Percentiles rank a stretch among this genome's conserved stretches.
Conservation (phyloP, 352 stramenopile species). For the Nothophytophthora sp. region DNA sequence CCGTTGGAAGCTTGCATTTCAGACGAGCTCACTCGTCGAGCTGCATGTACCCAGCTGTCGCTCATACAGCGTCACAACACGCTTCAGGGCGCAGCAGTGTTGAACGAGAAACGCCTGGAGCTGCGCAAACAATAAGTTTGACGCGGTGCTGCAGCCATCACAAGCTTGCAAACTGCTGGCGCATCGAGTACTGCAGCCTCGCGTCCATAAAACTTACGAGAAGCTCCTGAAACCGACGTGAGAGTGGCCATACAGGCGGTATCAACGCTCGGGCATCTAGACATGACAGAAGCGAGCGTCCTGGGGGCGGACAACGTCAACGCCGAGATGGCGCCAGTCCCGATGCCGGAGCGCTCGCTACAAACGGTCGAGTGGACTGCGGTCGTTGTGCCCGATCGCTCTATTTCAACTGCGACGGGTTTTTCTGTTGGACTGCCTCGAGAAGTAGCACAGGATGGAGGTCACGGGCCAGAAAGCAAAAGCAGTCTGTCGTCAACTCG, state of each 20-base stretch:
- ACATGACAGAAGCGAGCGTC: conserved; percentile 62
- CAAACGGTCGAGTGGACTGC: conserved; percentile 46
- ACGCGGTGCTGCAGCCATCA: conserved; percentile 34
- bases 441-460: conserved; percentile 41
- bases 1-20: conserved; percentile 22
- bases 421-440: conserved; percentile 52
- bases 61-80: conserved; percentile 23
- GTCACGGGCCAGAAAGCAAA: conserved; percentile 3
- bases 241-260: conserved; percentile 71
- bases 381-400: conserved; percentile 53
- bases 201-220: conserved; percentile 54
- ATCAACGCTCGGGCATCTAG: conserved; percentile 59
- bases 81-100: conserved; percentile 17
- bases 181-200: conserved; percentile 20
- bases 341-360: conserved; percentile 31
- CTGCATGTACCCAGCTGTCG: conserved; percentile 34
- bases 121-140: conserved; percentile 8
- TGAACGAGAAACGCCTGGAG: conserved; percentile 25
- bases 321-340: conserved; percentile 49
- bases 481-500: too few relatives aligned
- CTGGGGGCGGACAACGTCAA: conserved; percentile 61
- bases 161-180: conserved; percentile 34
- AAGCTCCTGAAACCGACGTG: conserved; percentile 75
- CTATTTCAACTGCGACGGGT: conserved; percentile 61
- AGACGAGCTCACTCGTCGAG: conserved; percentile 24